Base-by-base conservation (phyloP, 129 eudicot species). In the Sambucus nigra region DNA sequence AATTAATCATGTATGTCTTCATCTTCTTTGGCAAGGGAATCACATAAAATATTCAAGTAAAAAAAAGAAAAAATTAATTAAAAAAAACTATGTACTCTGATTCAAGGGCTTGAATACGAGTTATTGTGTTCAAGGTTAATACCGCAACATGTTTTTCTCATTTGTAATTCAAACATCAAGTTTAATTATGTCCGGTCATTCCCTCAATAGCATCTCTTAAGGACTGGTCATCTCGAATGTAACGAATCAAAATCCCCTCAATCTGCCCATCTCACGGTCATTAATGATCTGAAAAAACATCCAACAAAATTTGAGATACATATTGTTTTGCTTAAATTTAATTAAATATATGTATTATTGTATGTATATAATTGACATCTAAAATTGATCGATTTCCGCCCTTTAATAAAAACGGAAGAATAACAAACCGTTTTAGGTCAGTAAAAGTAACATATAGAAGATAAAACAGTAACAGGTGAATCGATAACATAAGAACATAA, bases 221-320 rank as follows among this genome's bases (percentile, higher is more conserved):
- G n/a, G 82, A 27, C 51, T 75, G 64, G 67, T 80, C 82, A 5
- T 61, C 69, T 22, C 54, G 52, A 80, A 80, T 0, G 87, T 80
- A 0, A 80, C 87, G 46, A 79, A 79, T 25, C 86, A 81, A 17
- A 79, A 67, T 0, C 84, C 85, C 45, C 85, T 69, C 0, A 81
- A 79, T 67, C 86, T 66, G 0, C 86, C 86, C 1, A 79, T 80
- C 63, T 80, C 87, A 2, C 87, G 71, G 38, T 80, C 82, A 27
- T 71, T 75, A 20, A 80, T 71, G 27, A 77, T 63, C 83, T 77
- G 61, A 6, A 55, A 3, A n/a, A 4, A 24, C 20, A 25, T 18
- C 41, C 5, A 45, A 27, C 11, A 35, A 3, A 35, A 35, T 8
- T 8, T 55, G 61, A 65, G 63, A 75, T 76, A 70, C 21, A 47